A percentile compares a stretch with the other conserved stretches of the same genome.
These are phyloP conservation scores for Quercus phellos DNA, from an alignment of 331 rosid genomes.

Conservation along the genomic window DNA sequence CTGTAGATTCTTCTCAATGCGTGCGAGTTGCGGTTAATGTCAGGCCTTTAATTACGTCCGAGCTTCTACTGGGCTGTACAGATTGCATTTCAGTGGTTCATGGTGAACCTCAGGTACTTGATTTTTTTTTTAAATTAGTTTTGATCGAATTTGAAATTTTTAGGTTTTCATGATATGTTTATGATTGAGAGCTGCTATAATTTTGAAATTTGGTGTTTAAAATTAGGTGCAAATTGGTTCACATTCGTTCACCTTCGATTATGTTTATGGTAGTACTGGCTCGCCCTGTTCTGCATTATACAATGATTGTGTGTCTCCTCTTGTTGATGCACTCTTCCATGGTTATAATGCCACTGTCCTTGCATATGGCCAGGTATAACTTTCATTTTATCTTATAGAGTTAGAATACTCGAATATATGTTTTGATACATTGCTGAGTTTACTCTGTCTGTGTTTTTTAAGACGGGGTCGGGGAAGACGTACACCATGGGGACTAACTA, in stretches of 20 bases:
- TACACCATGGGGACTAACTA: constrained; percentile 88
- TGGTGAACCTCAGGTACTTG: constrained; percentile 76
- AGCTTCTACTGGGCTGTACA: constrained; percentile 76
- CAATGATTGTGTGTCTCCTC: constrained; percentile 71
- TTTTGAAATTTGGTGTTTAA: not conserved
- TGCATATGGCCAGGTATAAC: constrained; percentile 80
- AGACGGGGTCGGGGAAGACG: constrained; percentile 94
- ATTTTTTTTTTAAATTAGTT: not conserved
- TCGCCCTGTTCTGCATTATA: constrained; percentile 40
- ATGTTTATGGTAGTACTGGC: constrained; percentile 57
- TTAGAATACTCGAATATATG: not conserved
- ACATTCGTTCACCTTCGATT: constrained; percentile 73
- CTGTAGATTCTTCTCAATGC: constrained; percentile 47
- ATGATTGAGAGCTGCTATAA: not conserved
- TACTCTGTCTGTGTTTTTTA: constrained; percentile 1
- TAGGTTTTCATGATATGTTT: not conserved
- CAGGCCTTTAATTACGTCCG: constrained; percentile 74
- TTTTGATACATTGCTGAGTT: constrained; percentile 5
- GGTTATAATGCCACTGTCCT: constrained; percentile 93
- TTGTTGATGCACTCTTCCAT: constrained; percentile 69
- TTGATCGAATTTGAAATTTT: not conserved
- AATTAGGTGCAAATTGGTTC: constrained; percentile 79
- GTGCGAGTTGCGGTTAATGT: constrained; percentile 81
- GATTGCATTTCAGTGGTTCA: constrained; percentile 75
- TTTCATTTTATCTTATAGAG: not conserved